A percentile compares a stretch with the other conserved stretches of the same genome.
Conservation (phyloP, 2,329 filamentous ascomycete species). For the Macrophomina tecta region DNA sequence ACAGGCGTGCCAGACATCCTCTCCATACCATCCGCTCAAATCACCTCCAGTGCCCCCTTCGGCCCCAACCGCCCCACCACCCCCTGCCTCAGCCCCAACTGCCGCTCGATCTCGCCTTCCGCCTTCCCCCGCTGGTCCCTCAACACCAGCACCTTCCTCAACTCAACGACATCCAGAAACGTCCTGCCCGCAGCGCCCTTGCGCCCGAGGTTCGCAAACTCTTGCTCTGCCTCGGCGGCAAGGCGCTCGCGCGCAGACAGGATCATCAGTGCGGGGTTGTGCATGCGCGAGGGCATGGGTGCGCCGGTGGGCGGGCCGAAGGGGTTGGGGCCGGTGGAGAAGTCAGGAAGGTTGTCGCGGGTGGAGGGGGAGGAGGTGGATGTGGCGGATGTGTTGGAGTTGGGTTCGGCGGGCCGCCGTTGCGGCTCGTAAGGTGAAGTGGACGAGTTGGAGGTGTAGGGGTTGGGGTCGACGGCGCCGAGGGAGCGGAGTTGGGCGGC, state of each 20-base stretch:
- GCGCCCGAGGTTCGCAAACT: slow-evolving; percentile 54
- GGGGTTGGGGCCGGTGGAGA: slow-evolving; percentile 28
- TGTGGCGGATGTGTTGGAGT: background rate
- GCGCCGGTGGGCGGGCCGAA: slow-evolving; percentile 33
- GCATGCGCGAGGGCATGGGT: slow-evolving; percentile 36
- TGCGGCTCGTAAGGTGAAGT: slow-evolving; percentile 48
- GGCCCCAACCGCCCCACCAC: slow-evolving; percentile 23
- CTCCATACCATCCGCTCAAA: background rate
- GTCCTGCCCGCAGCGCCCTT: slow-evolving; percentile 49
- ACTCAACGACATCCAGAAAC: slow-evolving; percentile 52
- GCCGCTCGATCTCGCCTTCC: slow-evolving; percentile 24
- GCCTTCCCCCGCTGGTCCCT: slow-evolving; percentile 11
- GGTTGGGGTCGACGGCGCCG: slow-evolving; percentile 64
- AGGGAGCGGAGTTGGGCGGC: slow-evolving; percentile 78
- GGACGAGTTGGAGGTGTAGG: slow-evolving; percentile 62
- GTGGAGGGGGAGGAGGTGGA: background rate
- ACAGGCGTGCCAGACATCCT: background rate
- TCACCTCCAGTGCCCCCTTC: slow-evolving; percentile 17
- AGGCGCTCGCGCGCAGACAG: slow-evolving; percentile 59
- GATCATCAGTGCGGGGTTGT: slow-evolving; percentile 62
- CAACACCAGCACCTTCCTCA: slow-evolving; percentile 36
- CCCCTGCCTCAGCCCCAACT: slow-evolving; percentile 24
- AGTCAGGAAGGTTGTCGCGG: slow-evolving; percentile 28
- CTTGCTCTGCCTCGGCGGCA: slow-evolving; percentile 59
- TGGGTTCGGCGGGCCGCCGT: background rate